Conservation (phyloP, 1,284 basidiomycete genomes). For the Fomitopsis pinicola region DNA sequence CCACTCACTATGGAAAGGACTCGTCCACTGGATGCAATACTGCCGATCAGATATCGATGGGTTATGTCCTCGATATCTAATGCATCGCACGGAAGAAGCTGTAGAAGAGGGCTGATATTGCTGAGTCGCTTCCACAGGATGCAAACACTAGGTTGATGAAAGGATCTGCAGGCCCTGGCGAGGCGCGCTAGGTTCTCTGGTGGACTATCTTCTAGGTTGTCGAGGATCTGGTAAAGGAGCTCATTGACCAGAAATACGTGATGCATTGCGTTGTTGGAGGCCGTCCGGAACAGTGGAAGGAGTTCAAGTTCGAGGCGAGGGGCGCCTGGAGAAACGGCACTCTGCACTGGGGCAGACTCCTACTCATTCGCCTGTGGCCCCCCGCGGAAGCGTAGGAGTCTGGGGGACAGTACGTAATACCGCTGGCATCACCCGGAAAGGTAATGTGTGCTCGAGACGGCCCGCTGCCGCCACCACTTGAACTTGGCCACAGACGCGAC, state of each 20-base stretch:
- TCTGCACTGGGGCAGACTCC: too few relatives aligned
- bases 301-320: too few relatives aligned
- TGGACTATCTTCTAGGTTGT: neutral
- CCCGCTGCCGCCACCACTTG: too few relatives aligned
- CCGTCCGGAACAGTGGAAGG: too few relatives aligned
- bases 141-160: neutral
- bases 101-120: neutral
- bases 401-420: too few relatives aligned
- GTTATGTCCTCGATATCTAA: neutral
- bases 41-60: too few relatives aligned
- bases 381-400: too few relatives aligned
- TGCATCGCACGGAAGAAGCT: neutral
- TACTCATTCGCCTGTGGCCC: too few relatives aligned
- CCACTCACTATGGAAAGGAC: too few relatives aligned
- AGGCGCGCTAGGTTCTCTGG: neutral
- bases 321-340: too few relatives aligned
- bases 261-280: neutral
- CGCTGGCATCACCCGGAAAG: neutral
- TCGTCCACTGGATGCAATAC: too few relatives aligned
- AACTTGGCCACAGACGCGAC: neutral
- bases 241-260: neutral
- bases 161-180: neutral
- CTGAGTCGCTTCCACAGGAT: neutral
- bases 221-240: neutral
- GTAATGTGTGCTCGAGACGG: neutral